These are phyloP conservation scores for Artemisia annua DNA, from an alignment of 129 eudicot species.

Conservation along the genomic window DNA sequence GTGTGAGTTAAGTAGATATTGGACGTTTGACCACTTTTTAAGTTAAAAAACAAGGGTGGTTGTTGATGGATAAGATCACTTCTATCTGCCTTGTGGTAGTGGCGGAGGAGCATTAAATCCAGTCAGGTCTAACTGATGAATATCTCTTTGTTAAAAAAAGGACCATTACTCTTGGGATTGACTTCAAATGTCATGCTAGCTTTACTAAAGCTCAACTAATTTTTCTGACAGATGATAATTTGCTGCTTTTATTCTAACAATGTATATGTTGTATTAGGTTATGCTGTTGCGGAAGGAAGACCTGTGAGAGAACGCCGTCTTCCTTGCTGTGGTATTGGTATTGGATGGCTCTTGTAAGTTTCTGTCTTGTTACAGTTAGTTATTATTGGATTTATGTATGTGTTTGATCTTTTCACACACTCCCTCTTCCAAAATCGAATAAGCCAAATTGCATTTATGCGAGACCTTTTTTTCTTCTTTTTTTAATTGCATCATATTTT, in stretches of 20 bases:
- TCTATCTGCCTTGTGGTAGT: too few species aligned
- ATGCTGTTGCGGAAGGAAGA: conserved; percentile 86
- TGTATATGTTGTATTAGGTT: conserved; percentile 48
- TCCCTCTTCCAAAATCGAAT: neutral
- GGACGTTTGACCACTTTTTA: neutral
- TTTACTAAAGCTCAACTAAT: conserved; percentile 7
- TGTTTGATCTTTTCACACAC: conserved; percentile 12
- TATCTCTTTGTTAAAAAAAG: too few species aligned
- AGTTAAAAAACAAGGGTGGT: neutral
- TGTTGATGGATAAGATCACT: too few species aligned
- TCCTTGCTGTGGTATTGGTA: conserved; percentile 93
- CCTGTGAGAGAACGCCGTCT: conserved; percentile 77
- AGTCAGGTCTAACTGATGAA: too few species aligned
- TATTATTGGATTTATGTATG: neutral
- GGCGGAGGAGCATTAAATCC: too few species aligned
- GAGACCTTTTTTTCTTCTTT: too few species aligned
- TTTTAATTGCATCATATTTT: neutral
- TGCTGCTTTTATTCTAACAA: conserved; percentile 4
- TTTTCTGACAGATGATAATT: conserved; percentile 4
- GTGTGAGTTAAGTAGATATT: neutral
- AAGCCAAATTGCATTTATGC: neutral
- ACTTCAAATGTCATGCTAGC: conserved; percentile 12
- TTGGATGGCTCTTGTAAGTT: conserved; percentile 88
- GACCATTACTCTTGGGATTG: too few species aligned
- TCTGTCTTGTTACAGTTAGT: neutral